Base-by-base conservation (phyloP, 257 asterid species). In the Striga asiatica region DNA sequence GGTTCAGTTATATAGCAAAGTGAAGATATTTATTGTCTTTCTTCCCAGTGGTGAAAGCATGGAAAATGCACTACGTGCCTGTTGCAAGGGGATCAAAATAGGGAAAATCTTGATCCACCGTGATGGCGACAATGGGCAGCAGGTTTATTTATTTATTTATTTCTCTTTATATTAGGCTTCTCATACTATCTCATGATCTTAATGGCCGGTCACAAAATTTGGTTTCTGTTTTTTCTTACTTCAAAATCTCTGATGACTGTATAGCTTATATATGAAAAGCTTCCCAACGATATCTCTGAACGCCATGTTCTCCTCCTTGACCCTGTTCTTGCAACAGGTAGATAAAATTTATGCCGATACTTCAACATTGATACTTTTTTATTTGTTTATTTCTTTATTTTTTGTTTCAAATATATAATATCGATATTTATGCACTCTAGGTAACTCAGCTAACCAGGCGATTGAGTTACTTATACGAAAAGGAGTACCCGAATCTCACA, bases 291-390 rank as follows among this genome's bases (percentile, higher is more conserved):
- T 60, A 92, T 92, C 42, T 68, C 78, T 0, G 99, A 88, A 71
- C 86, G 97, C 48, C 99, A 88, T 64, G 99, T 92, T 66, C 93
- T 88, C 52, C 95, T 92, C 66, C 83, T 92, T 31, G 99, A 92
- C 62, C 99, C 97, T 13, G 97, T 92, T 74, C 94, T 92, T 56
- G 99, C 97, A 68, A 92, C 99, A 64, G 99, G 99, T 88, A 75
- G 10, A 42, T 8, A 5, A 56, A 50, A 12, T 28, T 11, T 14
- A 42, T 34, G 28, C 67, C 56, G 41, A 27, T 27, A 27, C 42
- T 21, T 42, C 22, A 51, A 10, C 46, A 54, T 12, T 38, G 9
- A 17, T 49, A 29, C 32, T 17, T 19, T 8, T 20, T 7, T 16
- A 39, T n/a, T 5, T 29, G 35, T 5, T 29, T 29, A 5, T 29